Conservation (phyloP, 495 filamentous ascomycete species). For the Hypoxylon trugodes region DNA sequence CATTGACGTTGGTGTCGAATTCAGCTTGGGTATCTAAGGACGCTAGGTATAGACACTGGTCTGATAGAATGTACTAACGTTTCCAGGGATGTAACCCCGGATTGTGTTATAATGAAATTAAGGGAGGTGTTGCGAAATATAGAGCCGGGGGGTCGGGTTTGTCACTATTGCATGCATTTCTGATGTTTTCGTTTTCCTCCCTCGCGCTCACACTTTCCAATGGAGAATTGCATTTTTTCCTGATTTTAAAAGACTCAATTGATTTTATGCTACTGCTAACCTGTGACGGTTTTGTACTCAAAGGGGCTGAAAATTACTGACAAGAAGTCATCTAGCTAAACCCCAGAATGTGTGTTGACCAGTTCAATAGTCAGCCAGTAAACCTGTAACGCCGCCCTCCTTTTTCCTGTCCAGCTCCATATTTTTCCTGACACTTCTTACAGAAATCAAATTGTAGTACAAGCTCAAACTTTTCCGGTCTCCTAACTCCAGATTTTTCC, state of each 20-base stretch:
- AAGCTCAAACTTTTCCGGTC: too few relatives aligned
- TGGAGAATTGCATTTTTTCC: slow-evolving; percentile 33
- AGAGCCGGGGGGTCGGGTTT: slow-evolving; percentile 41
- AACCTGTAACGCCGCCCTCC: too few relatives aligned
- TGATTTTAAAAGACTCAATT: too few relatives aligned
- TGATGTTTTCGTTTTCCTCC: slow-evolving; percentile 24
- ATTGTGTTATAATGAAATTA: slow-evolving; percentile 29
- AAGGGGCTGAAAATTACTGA: too few relatives aligned
- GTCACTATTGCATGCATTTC: slow-evolving; percentile 44
- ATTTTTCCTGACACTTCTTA: too few relatives aligned
- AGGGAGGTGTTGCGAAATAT: slow-evolving; percentile 39
- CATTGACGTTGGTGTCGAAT: slow-evolving; percentile 98
- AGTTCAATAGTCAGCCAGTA: too few relatives aligned
- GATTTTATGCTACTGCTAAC: neutral
- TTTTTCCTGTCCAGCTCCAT: too few relatives aligned
- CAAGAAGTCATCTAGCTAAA: too few relatives aligned
- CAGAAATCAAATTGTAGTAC: too few relatives aligned
- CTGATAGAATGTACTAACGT: slow-evolving; percentile 47
- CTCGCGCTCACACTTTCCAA: slow-evolving; percentile 17
- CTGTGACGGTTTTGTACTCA: slow-evolving; percentile 10
- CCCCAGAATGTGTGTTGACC: too few relatives aligned
- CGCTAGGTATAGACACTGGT: slow-evolving; percentile 39
- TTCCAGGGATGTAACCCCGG: slow-evolving; percentile 34
- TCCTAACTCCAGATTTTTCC: too few relatives aligned
- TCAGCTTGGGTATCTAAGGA: slow-evolving; percentile 90